A percentile compares a stretch with the other conserved stretches of the same genome.
These are phyloP conservation scores for Penicillium chermesinum DNA, from an alignment of 495 filamentous ascomycete genomes.

Conservation along the genomic window DNA sequence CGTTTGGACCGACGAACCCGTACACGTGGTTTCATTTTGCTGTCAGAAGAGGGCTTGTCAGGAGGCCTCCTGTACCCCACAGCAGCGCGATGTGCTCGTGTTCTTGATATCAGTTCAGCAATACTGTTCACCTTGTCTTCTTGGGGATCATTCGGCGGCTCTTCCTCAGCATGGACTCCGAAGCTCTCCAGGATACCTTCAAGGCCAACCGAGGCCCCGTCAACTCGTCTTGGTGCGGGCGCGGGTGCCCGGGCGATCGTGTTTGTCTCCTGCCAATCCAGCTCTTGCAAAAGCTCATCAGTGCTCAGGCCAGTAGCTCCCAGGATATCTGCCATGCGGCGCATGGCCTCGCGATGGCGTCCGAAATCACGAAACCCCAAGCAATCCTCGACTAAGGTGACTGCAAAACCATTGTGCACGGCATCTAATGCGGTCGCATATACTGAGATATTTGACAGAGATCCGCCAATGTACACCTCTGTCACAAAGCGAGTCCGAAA, in stretches of 20 bases:
- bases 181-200: conserved; percentile 37
- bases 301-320: conserved; percentile 63
- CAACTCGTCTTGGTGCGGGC: conserved; percentile 13
- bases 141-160: not conserved
- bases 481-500: conserved; percentile 77
- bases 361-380: conserved; percentile 71
- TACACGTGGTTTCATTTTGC: conserved; percentile 23
- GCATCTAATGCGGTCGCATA: conserved; percentile 93
- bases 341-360: conserved; percentile 71
- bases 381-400: conserved; percentile 85
- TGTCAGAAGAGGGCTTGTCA: conserved; percentile 4
- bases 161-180: conserved; percentile 18
- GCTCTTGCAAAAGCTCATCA: conserved; percentile 51
- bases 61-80: too few species aligned
- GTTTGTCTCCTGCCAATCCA: conserved; percentile 44
- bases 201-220: conserved; percentile 25
- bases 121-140: conserved; percentile 18
- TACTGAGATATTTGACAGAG: conserved; percentile 82
- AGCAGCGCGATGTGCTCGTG: conserved; percentile 10
- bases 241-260: conserved; percentile 31
- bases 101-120: conserved; percentile 18
- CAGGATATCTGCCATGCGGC: conserved; percentile 68
- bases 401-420: conserved; percentile 75
- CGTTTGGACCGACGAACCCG: conserved; percentile 31
- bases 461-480: conserved; percentile 86